Base-by-base conservation (phyloP, 2,329 filamentous ascomycete species). In the Leptographium radiaticola region DNA sequence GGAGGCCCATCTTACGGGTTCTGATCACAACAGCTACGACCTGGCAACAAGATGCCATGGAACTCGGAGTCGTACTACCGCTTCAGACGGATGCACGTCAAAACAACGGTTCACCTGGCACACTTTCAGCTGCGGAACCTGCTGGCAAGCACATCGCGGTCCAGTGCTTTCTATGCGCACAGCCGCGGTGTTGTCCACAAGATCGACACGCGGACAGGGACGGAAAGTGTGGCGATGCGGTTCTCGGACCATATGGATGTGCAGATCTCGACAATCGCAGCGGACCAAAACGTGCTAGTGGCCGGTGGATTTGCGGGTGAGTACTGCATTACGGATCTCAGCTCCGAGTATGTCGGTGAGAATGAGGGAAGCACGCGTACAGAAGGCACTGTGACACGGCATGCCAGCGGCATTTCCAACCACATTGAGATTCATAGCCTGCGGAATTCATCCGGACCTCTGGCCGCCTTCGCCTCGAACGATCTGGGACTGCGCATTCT, bases 101-200 rank as follows among this genome's bases (percentile, higher is more conserved):
- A 73, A 47, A 70, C 69, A 20, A 70, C 80, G 51, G 69, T 80
- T 30, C 70, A 74, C 56, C 65, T 84, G 18, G 70, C 78, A n/a
- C 82, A 86, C 65, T 85, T 84, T 57, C 82, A 86, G 62, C 69
- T 85, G 13, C 77, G 82, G 45, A 83, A 82, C 60, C 70, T 83
- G 16, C 66, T 86, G 20, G 78, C 77, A 2, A 76, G 75, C 60
- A 71, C 76, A 6, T 78, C 76, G 10, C 71, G 75, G 36, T 75
- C 74, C 8, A 74, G 76, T 44, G 71, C 73, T 10, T 84, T 78
- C 62, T 84, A 83, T 60, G 75, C 80, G 3, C 72, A 72, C 39
- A 72, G 71, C 18, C 63, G 65, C 43, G 69, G 68, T 49, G 71
- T 72, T 15, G 69, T 85, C 18, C 68, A 74, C 44, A 70, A 75